phyloP scores from a whole-genome alignment of 2,329 filamentous ascomycete species.

The Harringtonia aguacate region DNA sequence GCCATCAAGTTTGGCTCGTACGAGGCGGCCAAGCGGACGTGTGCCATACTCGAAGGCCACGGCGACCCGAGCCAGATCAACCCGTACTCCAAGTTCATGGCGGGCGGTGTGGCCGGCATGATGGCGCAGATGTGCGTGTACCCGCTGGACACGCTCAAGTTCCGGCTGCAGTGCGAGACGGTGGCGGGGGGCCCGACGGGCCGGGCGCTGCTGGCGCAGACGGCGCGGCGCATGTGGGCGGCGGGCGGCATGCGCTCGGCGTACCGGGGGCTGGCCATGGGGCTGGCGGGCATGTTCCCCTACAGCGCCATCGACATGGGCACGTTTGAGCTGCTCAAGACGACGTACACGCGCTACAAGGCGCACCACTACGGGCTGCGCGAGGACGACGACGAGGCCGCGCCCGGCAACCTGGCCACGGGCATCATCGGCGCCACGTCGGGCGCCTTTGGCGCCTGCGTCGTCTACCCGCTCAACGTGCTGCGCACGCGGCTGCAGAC shows the following conservation, averaged over 20 bases:
- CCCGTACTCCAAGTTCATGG: constrained; percentile 77
- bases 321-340: constrained; percentile 89
- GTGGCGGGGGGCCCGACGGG: constrained; percentile 77
- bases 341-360: constrained; percentile 57
- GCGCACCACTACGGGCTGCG: constrained; percentile 59
- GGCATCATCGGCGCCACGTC: constrained; percentile 85
- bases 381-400: constrained; percentile 79
- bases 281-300: constrained; percentile 91
- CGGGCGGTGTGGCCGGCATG: constrained; percentile 87
- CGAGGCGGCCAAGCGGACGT: constrained; percentile 81
- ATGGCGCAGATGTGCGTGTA: constrained; percentile 96
- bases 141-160: constrained; percentile 75
- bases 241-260: constrained; percentile 65
- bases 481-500: constrained; percentile 86
- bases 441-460: constrained; percentile 82
- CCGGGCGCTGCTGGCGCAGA: constrained; percentile 70
- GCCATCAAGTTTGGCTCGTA: constrained; percentile 96
- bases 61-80: constrained; percentile 69
- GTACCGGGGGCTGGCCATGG: constrained; percentile 90
- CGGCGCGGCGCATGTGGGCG: constrained; percentile 76
- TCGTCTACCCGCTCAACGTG: constrained; percentile 92
- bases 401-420: constrained; percentile 71
- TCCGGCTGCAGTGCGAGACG: constrained; percentile 84
- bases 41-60: constrained; percentile 82
- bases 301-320: constrained; percentile 95